A percentile compares a stretch with the other conserved stretches of the same genome.
Evolutionary conservation across 2,329 filamentous ascomycete genomes (phyloP).

Genomic region (Amauroascus niger): DNA sequence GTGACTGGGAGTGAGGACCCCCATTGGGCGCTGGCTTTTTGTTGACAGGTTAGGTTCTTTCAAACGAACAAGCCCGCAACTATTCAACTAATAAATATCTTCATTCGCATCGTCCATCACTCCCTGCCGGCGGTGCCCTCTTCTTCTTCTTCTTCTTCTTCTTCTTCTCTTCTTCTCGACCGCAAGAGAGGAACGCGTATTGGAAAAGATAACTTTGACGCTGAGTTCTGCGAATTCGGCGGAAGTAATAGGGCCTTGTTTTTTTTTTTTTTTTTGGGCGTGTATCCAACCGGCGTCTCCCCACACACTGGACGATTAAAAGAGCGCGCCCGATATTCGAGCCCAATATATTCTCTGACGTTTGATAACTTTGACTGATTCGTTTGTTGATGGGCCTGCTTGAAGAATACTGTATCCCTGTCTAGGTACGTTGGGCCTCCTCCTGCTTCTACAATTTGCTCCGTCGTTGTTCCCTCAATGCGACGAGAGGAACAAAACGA

Average conservation of each 20-base stretch:
- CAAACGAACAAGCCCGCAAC: background rate
- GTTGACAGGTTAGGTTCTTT: background rate
- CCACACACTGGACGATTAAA: background rate
- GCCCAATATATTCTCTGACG: constrained; percentile 4
- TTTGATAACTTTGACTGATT: background rate
- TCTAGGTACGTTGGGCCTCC: background rate
- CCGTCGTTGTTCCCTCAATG: background rate
- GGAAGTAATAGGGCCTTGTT: constrained; percentile 4
- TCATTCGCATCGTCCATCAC: no score
- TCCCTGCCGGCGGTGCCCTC: no score
- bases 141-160: no score
- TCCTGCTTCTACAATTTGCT: background rate
- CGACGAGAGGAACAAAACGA: background rate
- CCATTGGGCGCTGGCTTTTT: constrained; percentile 10
- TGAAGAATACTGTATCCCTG: background rate
- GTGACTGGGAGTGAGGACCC: constrained; percentile 6
- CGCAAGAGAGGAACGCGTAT: background rate
- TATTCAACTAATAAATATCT: no score
- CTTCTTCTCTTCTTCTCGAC: background rate
- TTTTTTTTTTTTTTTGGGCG: background rate
- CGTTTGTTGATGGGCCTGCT: background rate
- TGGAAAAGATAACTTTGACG: no score
- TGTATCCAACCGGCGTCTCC: background rate
- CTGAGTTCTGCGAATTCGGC: background rate
- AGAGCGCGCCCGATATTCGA: constrained; percentile 6